phyloP scores from a whole-genome alignment of 345 rosid species.

The Melaleuca quinquenervia region DNA sequence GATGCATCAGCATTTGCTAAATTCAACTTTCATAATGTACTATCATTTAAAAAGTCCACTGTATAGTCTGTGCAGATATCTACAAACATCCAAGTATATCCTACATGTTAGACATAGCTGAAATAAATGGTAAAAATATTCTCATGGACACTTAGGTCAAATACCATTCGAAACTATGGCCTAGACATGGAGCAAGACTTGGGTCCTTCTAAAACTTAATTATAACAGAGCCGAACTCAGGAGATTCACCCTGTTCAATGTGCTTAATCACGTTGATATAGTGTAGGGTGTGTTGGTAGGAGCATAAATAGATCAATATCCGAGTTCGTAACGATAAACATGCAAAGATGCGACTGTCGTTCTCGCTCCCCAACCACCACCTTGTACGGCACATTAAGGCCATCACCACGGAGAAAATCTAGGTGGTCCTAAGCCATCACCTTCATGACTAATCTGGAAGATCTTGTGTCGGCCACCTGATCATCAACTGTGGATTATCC shows the following conservation, averaged over 20 bases:
- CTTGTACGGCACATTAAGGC: background rate
- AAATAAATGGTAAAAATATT: background rate
- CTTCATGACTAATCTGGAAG: background rate
- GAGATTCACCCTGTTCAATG: background rate
- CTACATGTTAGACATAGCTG: background rate
- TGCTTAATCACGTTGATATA: background rate
- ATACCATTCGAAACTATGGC: background rate
- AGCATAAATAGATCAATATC: background rate
- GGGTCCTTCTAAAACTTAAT: background rate
- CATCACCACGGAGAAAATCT: background rate
- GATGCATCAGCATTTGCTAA: background rate
- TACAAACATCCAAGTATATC: background rate
- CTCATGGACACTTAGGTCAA: background rate
- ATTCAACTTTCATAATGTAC: background rate
- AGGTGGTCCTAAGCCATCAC: background rate
- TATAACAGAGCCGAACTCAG: background rate
- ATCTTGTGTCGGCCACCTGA: background rate
- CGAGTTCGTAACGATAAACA: background rate
- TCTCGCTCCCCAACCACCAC: background rate
- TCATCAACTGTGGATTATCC: background rate
- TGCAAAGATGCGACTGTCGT: background rate
- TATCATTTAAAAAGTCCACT: background rate
- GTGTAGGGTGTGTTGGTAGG: background rate
- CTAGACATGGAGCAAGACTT: background rate
- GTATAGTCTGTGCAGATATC: background rate